Base-by-base conservation (phyloP, 176 grass and related monocot genomes). In the Areca catechu region DNA sequence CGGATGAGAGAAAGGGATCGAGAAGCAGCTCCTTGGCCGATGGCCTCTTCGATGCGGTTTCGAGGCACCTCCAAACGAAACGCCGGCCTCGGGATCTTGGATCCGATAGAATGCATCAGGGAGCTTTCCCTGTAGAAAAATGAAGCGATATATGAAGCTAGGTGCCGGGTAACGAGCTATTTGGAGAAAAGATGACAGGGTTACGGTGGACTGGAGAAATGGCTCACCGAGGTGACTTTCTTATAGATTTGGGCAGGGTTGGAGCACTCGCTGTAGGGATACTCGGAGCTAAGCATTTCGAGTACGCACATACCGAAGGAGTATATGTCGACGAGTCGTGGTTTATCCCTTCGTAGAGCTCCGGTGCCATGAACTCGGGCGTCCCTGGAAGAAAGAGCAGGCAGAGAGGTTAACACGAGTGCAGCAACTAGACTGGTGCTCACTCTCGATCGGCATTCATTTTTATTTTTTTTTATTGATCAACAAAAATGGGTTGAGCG, bases 231-330 rank as follows among this genome's bases (percentile, higher is more conserved):
- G 49, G 86, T 85, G 63, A 98, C 93, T 80, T 98, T 98, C 78
- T 85, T 98, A 72, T 98, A 98, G 51, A 98, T 98, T 76, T 98
- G 93, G 5, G 93, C 93, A 1, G 93, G 87, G 67, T 98, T 98
- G 9, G 53, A 73, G 54, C 93, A 98, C 66, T 98, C 93, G 60
- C 66, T 54, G 58, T 98, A 98, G 4, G 93, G 93, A 60, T 85
- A 98, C 62, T 98, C 84, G 3, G 65, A 62, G 4, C 77, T 92
- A 49, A 92, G 66, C 87, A 98, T 98, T 78, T 98, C 93, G 1
- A 98, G 62, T 62, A 98, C 72, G 72, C 93, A 98, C 93, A 98
- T 92, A 0, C 93, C 93, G 16, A 98, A 92, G 5, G 93, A 85
- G 72, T 92, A 98, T 7, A 92, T 73, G 54, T 98, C 93, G 0